Base-by-base conservation (phyloP, 2,329 filamentous ascomycete genomes). In the Colletotrichum spinosum region DNA sequence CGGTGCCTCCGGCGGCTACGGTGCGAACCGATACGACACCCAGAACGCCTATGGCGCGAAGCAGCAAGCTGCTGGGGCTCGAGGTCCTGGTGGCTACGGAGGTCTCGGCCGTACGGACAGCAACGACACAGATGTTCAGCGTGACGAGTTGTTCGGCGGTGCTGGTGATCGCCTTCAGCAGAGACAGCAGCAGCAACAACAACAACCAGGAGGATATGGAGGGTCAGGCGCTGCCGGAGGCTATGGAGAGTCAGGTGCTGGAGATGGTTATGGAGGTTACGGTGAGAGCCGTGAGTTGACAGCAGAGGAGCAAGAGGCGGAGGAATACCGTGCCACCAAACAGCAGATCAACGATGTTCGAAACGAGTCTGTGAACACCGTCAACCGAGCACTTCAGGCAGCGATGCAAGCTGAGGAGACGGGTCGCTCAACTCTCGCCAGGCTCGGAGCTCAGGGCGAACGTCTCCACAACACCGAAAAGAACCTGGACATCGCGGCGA, bases 401-500 rank as follows among this genome's bases (percentile, higher is more conserved):
- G 90, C 90, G 35, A 85, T 89, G 52, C 86, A 92, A 77, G 87
- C 89, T 9, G 87, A 93, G 72, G 88, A 92, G 70, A 90, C 87
- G 42, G 92, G 91, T 50, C 86, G 89, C 33, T 86, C 88, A 55
- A 94, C 92, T 0, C 83, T 95, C 42, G 90, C 88, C 44, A 85
- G 91, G 61, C 86, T 97, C 11, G 92, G 90, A 57, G 88, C 86
- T 12, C 94, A 97, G 76, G 91, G 91, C 65, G 93, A 97, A 74
- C 86, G 90, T 13, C 85, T 97, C 60, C 88, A 94, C 75, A 93
- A 94, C 73, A 92, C 91, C 0, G 92, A 97, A 77, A 88, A 88
- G 77, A 93, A 95, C 72, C 84, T 97, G 62, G 93, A 97, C 71
- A 83, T 92, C 69, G 91, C 93, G 4, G 80, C 87, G n/a, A 90